Base-by-base conservation (phyloP, 1,284 basidiomycete species). In the Cryptococcus hybrid region DNA sequence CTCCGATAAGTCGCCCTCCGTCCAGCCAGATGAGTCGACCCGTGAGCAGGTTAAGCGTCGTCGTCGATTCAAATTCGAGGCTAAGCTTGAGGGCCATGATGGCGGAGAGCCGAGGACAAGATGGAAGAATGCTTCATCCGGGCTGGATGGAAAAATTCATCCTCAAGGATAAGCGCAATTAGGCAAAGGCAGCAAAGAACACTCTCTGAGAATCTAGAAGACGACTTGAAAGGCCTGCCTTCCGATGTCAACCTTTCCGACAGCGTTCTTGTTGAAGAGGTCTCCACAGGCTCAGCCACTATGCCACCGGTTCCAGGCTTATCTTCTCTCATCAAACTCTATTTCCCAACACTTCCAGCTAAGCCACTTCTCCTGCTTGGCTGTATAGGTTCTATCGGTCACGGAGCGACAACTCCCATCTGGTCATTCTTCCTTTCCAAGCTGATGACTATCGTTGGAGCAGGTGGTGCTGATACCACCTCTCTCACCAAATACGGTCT, bases 381-480 rank as follows among this genome's bases (percentile, higher is more conserved):
- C 5, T 77, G 94, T 13, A 1, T 85, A 56, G 71, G 84, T 38
- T 86, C 86, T 55, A 63, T 92, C 38, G 74, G 84, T 38, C 88
- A 86, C 59, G 94, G 94, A 30, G 83, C 88, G 0, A 85, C 89
- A 80, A 95, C 91, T 0, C 95, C 95, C 0, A 66, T 95, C 47
- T 99, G 98, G 81, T 94, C 94, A 0, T 92, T 84, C 80, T 83
- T 92, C 62, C 86, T 98, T 60, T 89, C 92, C 9, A 84, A 84
- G 37, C 84, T 98, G 34, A 84, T 98, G 67, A 85, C 85, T 65
- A 84, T 88, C 61, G 87, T 90, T 51, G 90, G 89, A 24, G 82
- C 81, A 36, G 89, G 88, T 47, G 87, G 86, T 0, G 76, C 80
- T 5, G 78, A 87, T 65, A 75, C 56, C 3, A 84, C 85, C 7